These are phyloP conservation scores for Phascolomyces articulosus DNA, from an alignment of 371 early-diverging fungal species.

Conservation along the genomic window DNA sequence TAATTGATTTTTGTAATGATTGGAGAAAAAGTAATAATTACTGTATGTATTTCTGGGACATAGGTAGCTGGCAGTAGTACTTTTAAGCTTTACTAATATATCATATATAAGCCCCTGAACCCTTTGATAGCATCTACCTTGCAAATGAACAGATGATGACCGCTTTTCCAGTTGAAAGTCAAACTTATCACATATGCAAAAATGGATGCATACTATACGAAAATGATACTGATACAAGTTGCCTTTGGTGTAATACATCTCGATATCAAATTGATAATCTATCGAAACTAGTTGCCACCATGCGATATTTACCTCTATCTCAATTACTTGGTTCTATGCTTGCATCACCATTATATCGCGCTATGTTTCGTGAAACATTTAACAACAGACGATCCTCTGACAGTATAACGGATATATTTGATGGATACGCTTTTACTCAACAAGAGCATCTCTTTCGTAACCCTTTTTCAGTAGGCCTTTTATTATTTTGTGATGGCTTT, in stretches of 20 bases:
- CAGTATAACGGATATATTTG: background rate
- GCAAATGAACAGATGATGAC: background rate
- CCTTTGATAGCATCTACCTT: background rate
- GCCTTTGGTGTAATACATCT: background rate
- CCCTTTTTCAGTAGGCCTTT: background rate
- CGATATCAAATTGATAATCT: background rate
- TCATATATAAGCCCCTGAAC: background rate
- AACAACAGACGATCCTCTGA: background rate
- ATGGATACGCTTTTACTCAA: slow-evolving; percentile 4
- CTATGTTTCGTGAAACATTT: slow-evolving; percentile 2
- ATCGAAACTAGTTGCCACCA: background rate
- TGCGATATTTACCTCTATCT: slow-evolving; percentile 2
- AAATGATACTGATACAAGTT: background rate
- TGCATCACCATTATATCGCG: background rate
- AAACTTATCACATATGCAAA: background rate
- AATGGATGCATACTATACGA: slow-evolving; percentile 4
- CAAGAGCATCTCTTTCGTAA: background rate
- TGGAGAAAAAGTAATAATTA: background rate
- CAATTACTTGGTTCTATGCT: slow-evolving; percentile 6
- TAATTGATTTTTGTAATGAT: background rate
- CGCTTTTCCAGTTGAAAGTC: background rate
- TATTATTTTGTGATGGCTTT: background rate
- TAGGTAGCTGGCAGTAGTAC: too few relatives aligned
- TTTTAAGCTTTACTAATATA: background rate
- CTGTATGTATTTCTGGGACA: background rate